Percentiles rank a stretch among this genome's conserved stretches.
Evolutionary conservation across 2,329 filamentous ascomycete species (phyloP).

Genomic region (Diaporthe vaccinii): DNA sequence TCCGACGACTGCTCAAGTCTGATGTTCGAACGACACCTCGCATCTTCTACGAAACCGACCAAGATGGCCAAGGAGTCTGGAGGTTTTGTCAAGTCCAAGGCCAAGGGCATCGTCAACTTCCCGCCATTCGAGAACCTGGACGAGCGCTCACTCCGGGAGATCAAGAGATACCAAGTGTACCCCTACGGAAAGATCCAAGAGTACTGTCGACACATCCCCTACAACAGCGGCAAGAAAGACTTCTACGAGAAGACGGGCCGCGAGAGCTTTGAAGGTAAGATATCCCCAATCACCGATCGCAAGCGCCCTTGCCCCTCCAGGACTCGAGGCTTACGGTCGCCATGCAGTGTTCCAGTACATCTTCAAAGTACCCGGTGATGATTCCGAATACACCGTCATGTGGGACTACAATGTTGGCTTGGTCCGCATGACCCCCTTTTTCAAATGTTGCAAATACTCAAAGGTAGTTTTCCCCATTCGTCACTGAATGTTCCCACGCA

Average conservation of each 20-base stretch:
- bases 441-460: slow-evolving; percentile 88
- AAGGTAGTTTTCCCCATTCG: slow-evolving; percentile 72
- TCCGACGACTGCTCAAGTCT: slow-evolving; percentile 48
- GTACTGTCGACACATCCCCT: slow-evolving; percentile 84
- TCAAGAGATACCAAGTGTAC: slow-evolving; percentile 74
- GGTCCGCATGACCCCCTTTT: slow-evolving; percentile 93
- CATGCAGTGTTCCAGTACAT: slow-evolving; percentile 83
- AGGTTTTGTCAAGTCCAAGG: slow-evolving; percentile 71
- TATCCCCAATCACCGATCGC: slow-evolving; percentile 1
- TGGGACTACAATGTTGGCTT: slow-evolving; percentile 98
- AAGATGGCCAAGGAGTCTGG: slow-evolving; percentile 77
- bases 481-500: neutral
- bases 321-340: slow-evolving; percentile 37
- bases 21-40: slow-evolving; percentile 47
- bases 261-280: slow-evolving; percentile 87
- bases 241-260: slow-evolving; percentile 89
- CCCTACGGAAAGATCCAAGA: slow-evolving; percentile 74
- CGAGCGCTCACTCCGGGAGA: slow-evolving; percentile 66
- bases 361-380: slow-evolving; percentile 78
- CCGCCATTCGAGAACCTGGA: slow-evolving; percentile 79
- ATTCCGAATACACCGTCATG: slow-evolving; percentile 81
- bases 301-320: neutral
- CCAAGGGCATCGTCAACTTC: slow-evolving; percentile 79
- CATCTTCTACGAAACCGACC: slow-evolving; percentile 55
- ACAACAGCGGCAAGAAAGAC: slow-evolving; percentile 93